A percentile compares a stretch with the other conserved stretches of the same genome.
These are phyloP conservation scores for Dentipellis sp. DNA, from an alignment of 768 basidiomycete species.

Conservation along the genomic window DNA sequence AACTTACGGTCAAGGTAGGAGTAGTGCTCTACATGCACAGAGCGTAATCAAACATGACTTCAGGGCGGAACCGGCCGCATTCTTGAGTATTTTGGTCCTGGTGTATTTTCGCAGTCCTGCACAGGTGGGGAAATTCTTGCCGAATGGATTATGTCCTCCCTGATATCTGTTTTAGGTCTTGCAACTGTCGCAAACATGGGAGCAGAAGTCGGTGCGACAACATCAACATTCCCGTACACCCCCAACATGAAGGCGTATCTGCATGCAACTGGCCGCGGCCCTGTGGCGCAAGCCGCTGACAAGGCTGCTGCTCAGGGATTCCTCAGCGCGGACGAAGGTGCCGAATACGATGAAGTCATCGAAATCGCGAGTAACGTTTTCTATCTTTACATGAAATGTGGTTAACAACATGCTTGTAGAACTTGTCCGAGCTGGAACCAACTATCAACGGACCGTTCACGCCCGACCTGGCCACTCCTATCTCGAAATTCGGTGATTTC, in stretches of 20 bases:
- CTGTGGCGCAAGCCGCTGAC: conserved; percentile 84
- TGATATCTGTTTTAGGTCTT: conserved; percentile 38
- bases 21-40: neutral
- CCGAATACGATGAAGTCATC: conserved; percentile 91
- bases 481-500: conserved; percentile 80
- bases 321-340: conserved; percentile 75
- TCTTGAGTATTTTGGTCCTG: conserved; percentile 94
- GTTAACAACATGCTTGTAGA: conserved; percentile 32
- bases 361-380: conserved; percentile 58
- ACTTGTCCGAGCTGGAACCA: conserved; percentile 83
- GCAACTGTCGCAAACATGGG: conserved; percentile 99
- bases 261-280: conserved; percentile 77
- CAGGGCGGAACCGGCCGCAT: conserved; percentile 96
- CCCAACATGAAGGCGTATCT: conserved; percentile 84
- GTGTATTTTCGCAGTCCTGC: conserved; percentile 82
- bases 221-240: conserved; percentile 96
- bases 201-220: conserved; percentile 99
- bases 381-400: neutral
- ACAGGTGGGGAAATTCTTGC: conserved; percentile 44
- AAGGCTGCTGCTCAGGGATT: conserved; percentile 70
- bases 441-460: conserved; percentile 97
- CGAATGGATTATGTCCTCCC: neutral
- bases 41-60: neutral
- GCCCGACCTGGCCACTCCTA: conserved; percentile 88
- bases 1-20: conserved; percentile 83